Evolutionary conservation across 2,329 filamentous ascomycete species (phyloP).

Genomic region (Alternaria sp.): DNA sequence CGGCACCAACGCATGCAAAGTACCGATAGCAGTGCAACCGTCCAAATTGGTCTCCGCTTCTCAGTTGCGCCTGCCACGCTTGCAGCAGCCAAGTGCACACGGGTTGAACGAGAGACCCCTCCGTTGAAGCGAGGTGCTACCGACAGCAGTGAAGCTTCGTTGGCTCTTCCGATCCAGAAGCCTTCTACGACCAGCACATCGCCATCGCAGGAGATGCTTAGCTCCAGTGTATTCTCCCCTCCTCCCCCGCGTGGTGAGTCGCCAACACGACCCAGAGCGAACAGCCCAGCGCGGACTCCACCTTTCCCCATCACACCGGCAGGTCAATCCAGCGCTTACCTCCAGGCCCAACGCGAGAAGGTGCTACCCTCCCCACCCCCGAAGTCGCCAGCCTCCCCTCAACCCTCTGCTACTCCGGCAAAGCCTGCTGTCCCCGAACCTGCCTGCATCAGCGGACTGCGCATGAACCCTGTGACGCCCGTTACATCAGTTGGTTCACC

Average conservation of each 20-base stretch:
- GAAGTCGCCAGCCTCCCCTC: conserved; percentile 12
- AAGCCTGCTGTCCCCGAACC: conserved; percentile 13
- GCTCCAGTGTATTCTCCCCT: conserved; percentile 28
- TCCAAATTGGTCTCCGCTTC: conserved; percentile 73
- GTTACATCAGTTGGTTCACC: conserved; percentile 21
- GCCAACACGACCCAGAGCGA: conserved; percentile 17
- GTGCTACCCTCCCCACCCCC: conserved; percentile 40
- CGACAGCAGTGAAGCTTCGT: conserved; percentile 33
- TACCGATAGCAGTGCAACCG: conserved; percentile 68
- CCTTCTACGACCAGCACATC: conserved; percentile 23
- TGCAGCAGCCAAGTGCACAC: conserved; percentile 38
- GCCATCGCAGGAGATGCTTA: conserved; percentile 21
- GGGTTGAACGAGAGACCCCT: conserved; percentile 24
- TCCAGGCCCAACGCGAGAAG: conserved; percentile 44
- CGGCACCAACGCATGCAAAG: conserved; percentile 65
- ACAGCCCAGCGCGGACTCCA: conserved; percentile 32
- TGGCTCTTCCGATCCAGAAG: conserved; percentile 41
- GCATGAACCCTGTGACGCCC: conserved; percentile 46
- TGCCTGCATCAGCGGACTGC: conserved; percentile 34
- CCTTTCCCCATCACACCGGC: conserved; percentile 35
- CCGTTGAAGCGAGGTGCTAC: conserved; percentile 31
- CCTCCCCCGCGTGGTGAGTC: conserved; percentile 23
- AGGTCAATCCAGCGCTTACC: conserved; percentile 38
- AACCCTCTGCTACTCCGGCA: conserved; percentile 8
- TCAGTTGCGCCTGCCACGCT: conserved; percentile 56